A percentile compares a stretch with the other conserved stretches of the same genome.
Conservation (phyloP, 176 grass and related monocot species). For the sorghum (Sorghum bicolor) region Sorghum_bicolor_NCBIv3 NC_012870.2:11512501-11513000, state of each 20-base stretch:
- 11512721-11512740: slow-evolving; percentile 51
- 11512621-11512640: slow-evolving; percentile 87
- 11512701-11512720: slow-evolving; percentile 60
- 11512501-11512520: slow-evolving; percentile 74
- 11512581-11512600: slow-evolving; percentile 80
- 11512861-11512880: neutral
- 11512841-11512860: slow-evolving; percentile 12
- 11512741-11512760: slow-evolving; percentile 81
- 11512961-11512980: slow-evolving; percentile 53
- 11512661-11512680: slow-evolving; percentile 81
- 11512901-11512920: slow-evolving; percentile 25
- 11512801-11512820: slow-evolving; percentile 21
- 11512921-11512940: slow-evolving; percentile 66
- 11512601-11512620: slow-evolving; percentile 94
- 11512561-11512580: slow-evolving; percentile 82
- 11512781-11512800: slow-evolving; percentile 93
- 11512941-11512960: slow-evolving; percentile 66
- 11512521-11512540: slow-evolving; percentile 67
- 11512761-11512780: slow-evolving; percentile 54
- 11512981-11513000: slow-evolving; percentile 66
- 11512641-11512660: slow-evolving; percentile 80
- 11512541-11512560: slow-evolving; percentile 75
- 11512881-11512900: neutral
- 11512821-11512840: neutral
- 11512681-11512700: slow-evolving; percentile 61